Base-by-base conservation (phyloP, 257 asterid species). In the Primulina tabacum region DNA sequence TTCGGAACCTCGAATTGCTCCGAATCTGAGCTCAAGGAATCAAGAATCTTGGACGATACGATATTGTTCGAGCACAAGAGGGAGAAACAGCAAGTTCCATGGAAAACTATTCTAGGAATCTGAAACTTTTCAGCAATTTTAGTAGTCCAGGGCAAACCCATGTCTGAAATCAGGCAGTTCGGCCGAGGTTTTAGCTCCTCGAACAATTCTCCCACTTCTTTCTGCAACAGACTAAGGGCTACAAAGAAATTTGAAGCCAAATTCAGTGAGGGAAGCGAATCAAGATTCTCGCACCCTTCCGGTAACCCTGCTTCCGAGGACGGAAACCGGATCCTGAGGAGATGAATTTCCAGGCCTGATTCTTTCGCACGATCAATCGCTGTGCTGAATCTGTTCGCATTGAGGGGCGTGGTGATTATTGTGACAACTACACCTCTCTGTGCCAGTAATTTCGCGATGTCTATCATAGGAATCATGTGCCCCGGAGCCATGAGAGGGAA, bases 401-500 rank as follows among this genome's bases (percentile, higher is more conserved):
- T 73, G 12, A 32, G 14, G 29, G 77, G 78, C 7, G 82, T 64
- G 4, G 75, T 70, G 20, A 73, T 17, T 17, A 78, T 50, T 5
- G 76, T 73, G 30, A 73, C 53, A 0, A 10, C 21, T 9, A 65
- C 73, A 1, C 73, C 76, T 0, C 50, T 60, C 9, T 43, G 75
- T 7, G 76, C 73, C 0, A 78, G 55, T 47, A 73, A 17, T 1
- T 71, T 71, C 11, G 64, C 77, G 6, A 68, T 38, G 67, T 77
- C 81, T 10, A 68, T 72, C 77, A 77, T 72, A 28, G 77, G 79
- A 35, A 69, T 73, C 17, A 26, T 73, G 2, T 78, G 82, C 4
- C 79, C 78, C 4, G 59, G 82, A 37, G 79, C 75, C 82, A 78
- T 78, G 33, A 78, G 67, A 43, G 79, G 82, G 12, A 78, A 26